Conservation (phyloP, 2,329 filamentous ascomycete species). For the Bipolaris gigantea region DNA sequence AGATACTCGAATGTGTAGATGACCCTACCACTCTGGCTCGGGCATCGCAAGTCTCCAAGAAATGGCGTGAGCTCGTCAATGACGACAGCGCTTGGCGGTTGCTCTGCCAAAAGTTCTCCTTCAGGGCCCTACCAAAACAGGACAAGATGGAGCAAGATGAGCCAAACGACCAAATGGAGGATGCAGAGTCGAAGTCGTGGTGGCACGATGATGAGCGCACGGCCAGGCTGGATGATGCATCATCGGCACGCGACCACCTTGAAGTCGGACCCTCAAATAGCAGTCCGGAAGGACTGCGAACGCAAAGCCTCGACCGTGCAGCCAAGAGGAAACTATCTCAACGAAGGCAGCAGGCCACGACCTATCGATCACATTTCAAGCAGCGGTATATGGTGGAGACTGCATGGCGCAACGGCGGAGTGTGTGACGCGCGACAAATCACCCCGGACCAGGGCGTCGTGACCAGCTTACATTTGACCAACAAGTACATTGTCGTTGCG, state of each 20-base stretch:
- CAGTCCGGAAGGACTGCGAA: conserved; percentile 52
- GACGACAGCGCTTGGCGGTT: conserved; percentile 99
- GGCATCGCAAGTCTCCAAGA: conserved; percentile 91
- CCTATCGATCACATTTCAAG: conserved; percentile 97
- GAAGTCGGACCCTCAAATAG: conserved; percentile 46
- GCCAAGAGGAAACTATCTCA: conserved; percentile 41
- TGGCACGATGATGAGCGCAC: conserved; percentile 31
- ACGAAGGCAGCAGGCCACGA: conserved; percentile 66
- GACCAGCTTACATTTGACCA: conserved; percentile 88
- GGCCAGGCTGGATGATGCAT: conserved; percentile 31
- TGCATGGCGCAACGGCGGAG: conserved; percentile 92
- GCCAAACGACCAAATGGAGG: conserved; percentile 32
- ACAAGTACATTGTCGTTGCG: conserved; percentile 96
- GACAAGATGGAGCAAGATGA: conserved; percentile 35
- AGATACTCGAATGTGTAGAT: conserved; percentile 96
- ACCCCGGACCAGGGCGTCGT: conserved; percentile 97
- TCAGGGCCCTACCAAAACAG: conserved; percentile 61
- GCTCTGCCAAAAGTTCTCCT: conserved; percentile 93
- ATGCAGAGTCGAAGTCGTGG: conserved; percentile 28
- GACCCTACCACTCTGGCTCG: conserved; percentile 92
- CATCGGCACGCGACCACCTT: conserved; percentile 28
- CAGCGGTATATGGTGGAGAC: conserved; percentile 96
- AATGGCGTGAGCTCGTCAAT: conserved; percentile 90
- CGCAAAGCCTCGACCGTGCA: conserved; percentile 60
- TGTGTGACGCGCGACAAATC: conserved; percentile 80